A percentile compares a stretch with the other conserved stretches of the same genome.
These are phyloP conservation scores for Tuber microsphaerosporum DNA, from an alignment of 495 filamentous ascomycete genomes.

Conservation along the genomic window DNA sequence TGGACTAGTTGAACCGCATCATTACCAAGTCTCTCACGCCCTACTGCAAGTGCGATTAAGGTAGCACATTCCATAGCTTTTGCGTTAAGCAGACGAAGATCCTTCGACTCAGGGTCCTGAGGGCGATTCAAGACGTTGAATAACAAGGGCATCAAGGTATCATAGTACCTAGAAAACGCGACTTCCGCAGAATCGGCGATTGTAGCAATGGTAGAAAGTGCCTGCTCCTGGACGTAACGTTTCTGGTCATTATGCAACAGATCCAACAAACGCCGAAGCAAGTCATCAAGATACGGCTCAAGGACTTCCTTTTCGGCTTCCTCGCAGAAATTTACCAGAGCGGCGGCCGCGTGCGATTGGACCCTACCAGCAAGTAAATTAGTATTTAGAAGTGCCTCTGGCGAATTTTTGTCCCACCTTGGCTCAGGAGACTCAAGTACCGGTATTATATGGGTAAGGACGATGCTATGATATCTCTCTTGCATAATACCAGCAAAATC, in stretches of 20 bases:
- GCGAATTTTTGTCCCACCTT: conserved; percentile 38
- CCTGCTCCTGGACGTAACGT: conserved; percentile 96
- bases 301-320: conserved; percentile 89
- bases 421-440: conserved; percentile 85
- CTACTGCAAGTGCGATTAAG: conserved; percentile 89
- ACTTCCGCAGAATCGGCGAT: conserved; percentile 96
- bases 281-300: conserved; percentile 86
- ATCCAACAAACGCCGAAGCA: conserved; percentile 72
- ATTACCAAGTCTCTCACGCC: conserved; percentile 78
- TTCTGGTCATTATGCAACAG: conserved; percentile 75
- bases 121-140: conserved; percentile 64
- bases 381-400: conserved; percentile 6
- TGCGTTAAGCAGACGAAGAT: conserved; percentile 79
- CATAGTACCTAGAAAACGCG: conserved; percentile 93
- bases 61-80: conserved; percentile 99
- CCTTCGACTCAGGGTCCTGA: conserved; percentile 80
- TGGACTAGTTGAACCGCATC: conserved; percentile 83
- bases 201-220: conserved; percentile 94
- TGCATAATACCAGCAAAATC: conserved; percentile 99
- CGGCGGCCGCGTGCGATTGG: conserved; percentile 92
- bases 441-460: conserved; percentile 83
- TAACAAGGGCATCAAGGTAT: conserved; percentile 85
- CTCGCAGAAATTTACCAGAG: conserved; percentile 98
- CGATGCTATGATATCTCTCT: conserved; percentile 78
- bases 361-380: conserved; percentile 50